Base-by-base conservation (phyloP, 768 basidiomycete species). In the Pleurotus salmoneostramineus region DNA sequence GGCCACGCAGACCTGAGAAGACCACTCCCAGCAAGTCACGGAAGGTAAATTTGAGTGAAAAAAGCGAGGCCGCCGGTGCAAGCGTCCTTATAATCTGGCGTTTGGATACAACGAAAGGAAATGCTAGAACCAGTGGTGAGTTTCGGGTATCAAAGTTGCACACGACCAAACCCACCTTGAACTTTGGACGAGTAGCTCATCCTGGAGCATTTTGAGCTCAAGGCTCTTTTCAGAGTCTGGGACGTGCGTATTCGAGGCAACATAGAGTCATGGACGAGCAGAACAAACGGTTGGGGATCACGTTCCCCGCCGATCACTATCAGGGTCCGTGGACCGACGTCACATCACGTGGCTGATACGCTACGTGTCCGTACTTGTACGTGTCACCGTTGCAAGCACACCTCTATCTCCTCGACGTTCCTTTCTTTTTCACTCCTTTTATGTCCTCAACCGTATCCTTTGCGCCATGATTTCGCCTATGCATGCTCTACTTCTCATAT, bases 21-120 rank as follows among this genome's bases (percentile, higher is more conserved):
- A 27, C 21, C 3, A 27, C 21, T 3, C 21, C 21, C 21, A 27
- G 64, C 1, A 67, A 60, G 0, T 69, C 78, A 60, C 62, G 66
- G 10, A 68, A 36, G 0, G 70, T 46, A 4, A 61, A 63, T 27
- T 60, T 64, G 17, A 65, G 71, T 14, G 60, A 62, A 40, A 60
- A 69, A 27, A 46, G 42, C 14, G 72, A 68, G 48, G 74, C 68
- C 62, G 68, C 63, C 31, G 71, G 68, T 17, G 71, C 75, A 54
- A 82, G 62, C 17, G 72, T 69, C 27, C 64, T 56, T 46, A 79
- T 72, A 14, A 81, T 83, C 47, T 77, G 71, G 44, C 78, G 72
- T 15, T 75, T 72, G 8, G 81, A 74, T 45, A 82, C 58, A 6
- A 66, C 69, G 65, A 85, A 85, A 1, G 83, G 83, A 62, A 77